These are phyloP conservation scores for Clonostachys sp. DNA, from an alignment of 2,329 filamentous ascomycete species.

Conservation along the genomic window DNA sequence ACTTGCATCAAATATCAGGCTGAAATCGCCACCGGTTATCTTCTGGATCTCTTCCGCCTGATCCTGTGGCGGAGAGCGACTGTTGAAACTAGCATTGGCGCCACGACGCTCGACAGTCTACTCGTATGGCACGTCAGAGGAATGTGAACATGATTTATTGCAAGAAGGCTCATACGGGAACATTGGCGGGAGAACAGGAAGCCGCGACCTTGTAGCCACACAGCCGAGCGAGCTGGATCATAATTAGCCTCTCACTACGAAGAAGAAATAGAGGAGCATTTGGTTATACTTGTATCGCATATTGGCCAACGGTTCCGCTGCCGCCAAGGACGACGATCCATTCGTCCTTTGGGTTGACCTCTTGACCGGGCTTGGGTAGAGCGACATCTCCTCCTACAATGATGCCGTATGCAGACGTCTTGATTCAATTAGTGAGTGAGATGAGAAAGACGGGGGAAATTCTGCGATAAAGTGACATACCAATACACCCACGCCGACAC, in stretches of 20 bases:
- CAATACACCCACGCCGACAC: constrained; percentile 25
- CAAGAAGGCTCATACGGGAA: constrained; percentile 8
- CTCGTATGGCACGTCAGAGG: background rate
- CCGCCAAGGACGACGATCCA: constrained; percentile 30
- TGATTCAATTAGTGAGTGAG: background rate
- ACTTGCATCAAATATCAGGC: constrained; percentile 24
- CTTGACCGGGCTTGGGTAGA: constrained; percentile 9
- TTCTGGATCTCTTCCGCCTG: constrained; percentile 21
- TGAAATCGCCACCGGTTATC: constrained; percentile 24
- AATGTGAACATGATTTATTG: background rate
- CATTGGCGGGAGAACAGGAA: constrained; percentile 23
- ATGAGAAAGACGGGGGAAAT: background rate
- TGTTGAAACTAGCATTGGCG: constrained; percentile 23
- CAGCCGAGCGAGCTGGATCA: constrained; percentile 20
- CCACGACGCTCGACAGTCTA: constrained; percentile 19
- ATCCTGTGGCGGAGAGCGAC: constrained; percentile 15
- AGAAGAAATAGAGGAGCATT: background rate
- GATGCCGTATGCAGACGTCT: constrained; percentile 26
- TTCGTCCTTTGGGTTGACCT: constrained; percentile 14
- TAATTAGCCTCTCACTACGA: background rate
- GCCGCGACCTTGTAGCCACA: constrained; percentile 29
- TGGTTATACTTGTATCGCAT: constrained; percentile 17
- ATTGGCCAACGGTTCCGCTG: constrained; percentile 25
- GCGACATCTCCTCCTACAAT: constrained; percentile 16
- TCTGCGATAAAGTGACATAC: constrained; percentile 10